These are phyloP conservation scores for Claviceps cyperi DNA, from an alignment of 2,329 filamentous ascomycete species.

Conservation along the genomic window DNA sequence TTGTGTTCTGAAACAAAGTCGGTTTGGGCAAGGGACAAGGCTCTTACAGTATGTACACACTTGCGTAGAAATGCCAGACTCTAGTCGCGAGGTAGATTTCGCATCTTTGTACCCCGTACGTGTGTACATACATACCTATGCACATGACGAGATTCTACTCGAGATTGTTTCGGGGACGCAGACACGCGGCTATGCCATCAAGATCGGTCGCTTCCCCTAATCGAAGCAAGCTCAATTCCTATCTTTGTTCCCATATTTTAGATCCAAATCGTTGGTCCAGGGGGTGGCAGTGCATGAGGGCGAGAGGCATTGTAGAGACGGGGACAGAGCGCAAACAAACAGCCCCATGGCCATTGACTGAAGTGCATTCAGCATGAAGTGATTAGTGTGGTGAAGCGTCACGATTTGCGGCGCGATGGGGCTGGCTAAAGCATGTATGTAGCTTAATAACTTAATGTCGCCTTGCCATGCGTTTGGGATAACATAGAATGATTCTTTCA, in stretches of 20 bases:
- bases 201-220: background rate
- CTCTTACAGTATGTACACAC: background rate
- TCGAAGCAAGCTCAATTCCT: background rate
- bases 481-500: background rate
- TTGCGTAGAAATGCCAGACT: background rate
- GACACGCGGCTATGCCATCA: background rate
- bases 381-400: background rate
- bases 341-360: background rate
- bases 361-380: background rate
- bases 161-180: conserved; percentile 2
- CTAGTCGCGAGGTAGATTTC: background rate
- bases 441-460: too few species aligned
- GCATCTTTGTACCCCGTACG: too few species aligned
- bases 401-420: background rate
- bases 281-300: background rate
- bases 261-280: background rate
- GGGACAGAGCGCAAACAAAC: background rate
- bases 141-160: background rate
- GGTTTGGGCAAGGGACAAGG: background rate
- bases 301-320: background rate
- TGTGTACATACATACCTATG: background rate
- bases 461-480: background rate
- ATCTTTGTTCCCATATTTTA: background rate
- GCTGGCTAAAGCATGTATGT: background rate
- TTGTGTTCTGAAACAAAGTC: background rate